Evolutionary conservation across 192 early-diverging fungal species (phyloP).

Genomic region (Phlyctochytrium bullatum): DNA sequence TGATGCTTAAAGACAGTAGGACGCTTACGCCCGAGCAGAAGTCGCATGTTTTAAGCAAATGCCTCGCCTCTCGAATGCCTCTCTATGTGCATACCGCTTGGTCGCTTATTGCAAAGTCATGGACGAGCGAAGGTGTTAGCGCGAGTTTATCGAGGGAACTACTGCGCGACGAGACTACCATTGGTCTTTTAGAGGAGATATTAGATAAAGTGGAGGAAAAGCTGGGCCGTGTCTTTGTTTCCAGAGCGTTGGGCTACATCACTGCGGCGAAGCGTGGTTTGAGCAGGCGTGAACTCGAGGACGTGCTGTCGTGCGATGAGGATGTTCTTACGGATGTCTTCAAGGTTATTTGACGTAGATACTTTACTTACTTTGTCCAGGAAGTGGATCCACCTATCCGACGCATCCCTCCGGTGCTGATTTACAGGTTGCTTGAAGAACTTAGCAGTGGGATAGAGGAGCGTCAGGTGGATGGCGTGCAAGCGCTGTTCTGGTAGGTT

Average conservation of each 20-base stretch:
- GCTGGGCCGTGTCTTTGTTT: slow-evolving; percentile 24
- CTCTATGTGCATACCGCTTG: slow-evolving; percentile 22
- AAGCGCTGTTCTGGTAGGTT: slow-evolving; percentile 21
- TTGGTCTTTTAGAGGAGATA: slow-evolving; percentile 26
- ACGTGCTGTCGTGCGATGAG: slow-evolving; percentile 28
- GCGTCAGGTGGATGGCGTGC: slow-evolving; percentile 24
- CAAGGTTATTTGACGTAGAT: slow-evolving; percentile 18
- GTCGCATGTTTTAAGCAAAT: slow-evolving; percentile 8
- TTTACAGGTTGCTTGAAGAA: slow-evolving; percentile 20
- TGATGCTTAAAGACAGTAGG: not conserved
- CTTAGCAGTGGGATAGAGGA: slow-evolving; percentile 16
- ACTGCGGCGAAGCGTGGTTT: slow-evolving; percentile 25
- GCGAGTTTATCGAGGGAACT: not conserved
- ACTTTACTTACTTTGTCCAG: slow-evolving; percentile 3
- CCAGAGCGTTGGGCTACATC: slow-evolving; percentile 17
- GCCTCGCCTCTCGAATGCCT: slow-evolving; percentile 8
- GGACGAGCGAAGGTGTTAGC: slow-evolving; percentile 13
- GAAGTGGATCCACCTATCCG: slow-evolving; percentile 10
- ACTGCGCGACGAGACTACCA: slow-evolving; percentile 15
- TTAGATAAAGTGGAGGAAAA: slow-evolving; percentile 19
- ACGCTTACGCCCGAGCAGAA: slow-evolving; percentile 8
- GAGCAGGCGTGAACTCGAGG: slow-evolving; percentile 19
- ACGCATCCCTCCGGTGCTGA: slow-evolving; percentile 18
- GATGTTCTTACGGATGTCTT: slow-evolving; percentile 27
- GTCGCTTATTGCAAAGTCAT: slow-evolving; percentile 18